Conservation (phyloP, 2,329 filamentous ascomycete species). For the Fusarium scirpi region DNA sequence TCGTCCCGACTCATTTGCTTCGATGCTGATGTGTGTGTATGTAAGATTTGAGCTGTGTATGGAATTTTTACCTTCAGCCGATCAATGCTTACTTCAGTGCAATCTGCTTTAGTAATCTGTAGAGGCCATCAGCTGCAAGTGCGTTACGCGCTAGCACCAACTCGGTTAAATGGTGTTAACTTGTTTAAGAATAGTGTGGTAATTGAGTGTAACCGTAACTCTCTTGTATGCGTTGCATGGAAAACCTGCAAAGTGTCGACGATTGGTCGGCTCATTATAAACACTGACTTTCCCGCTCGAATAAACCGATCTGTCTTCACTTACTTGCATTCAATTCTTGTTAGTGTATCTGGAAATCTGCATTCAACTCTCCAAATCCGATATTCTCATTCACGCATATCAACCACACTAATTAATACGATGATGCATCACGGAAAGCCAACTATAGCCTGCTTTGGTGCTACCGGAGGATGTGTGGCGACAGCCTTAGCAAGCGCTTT, state of each 20-base stretch:
- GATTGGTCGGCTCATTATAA: not conserved
- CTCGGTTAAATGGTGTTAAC: not conserved
- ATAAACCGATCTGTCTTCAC: not conserved
- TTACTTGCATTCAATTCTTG: not conserved
- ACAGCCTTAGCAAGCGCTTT: not conserved
- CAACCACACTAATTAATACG: accelerated
- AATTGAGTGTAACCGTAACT: not conserved
- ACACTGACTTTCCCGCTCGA: not conserved
- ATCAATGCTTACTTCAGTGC: not conserved
- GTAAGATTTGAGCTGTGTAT: not conserved
- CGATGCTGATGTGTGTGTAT: accelerated
- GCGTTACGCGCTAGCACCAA: not conserved
- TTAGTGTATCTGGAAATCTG: not conserved
- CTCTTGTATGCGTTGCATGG: too few relatives aligned
- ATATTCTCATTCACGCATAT: not conserved
- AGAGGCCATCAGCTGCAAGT: not conserved
- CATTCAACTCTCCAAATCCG: not conserved
- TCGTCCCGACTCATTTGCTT: not conserved
- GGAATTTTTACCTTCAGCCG: not conserved
- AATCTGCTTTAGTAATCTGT: not conserved
- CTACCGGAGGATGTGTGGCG: not conserved
- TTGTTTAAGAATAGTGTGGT: not conserved
- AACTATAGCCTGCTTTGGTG: not conserved
- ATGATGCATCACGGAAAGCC: not conserved
- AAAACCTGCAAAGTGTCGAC: too few relatives aligned